Base-by-base conservation (phyloP, 139 green algal species). In the Dunaliella primolecta region DNA sequence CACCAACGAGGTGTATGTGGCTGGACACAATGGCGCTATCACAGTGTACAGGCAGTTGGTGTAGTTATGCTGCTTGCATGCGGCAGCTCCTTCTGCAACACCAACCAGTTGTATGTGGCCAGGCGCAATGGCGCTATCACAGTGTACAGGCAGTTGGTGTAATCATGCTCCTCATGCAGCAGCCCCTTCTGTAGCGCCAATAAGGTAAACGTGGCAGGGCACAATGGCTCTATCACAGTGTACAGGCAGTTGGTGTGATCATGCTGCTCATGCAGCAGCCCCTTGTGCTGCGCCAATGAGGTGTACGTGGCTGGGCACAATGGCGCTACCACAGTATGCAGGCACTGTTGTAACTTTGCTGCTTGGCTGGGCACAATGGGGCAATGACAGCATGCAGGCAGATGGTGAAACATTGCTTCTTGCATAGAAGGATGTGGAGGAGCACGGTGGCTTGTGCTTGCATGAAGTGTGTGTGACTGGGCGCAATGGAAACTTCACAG, bases 1-100 rank as follows among this genome's bases (percentile, higher is more conserved):
- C 55, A 89, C 86, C 0, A 70, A 15, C 0, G 86, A 89, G 86
- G 32, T 89, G 30, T 89, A 89, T 30, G 86, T 83, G 1, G 84
- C 84, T 0, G 38, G 35, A 0, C 1, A 36, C 36, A 74, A 75
- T 3, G 84, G 84, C 3, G 57, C 84, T 31, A 56, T 87, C n/a
- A 78, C 78, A 34, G 84, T 87, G 70, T 87, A 82, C 84, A 78
- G 84, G 20, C 78, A 84, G 71, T 46, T 34, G 1, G 83, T 75
- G 24, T 35, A 25, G 1, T 87, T 29, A 81, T 34, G 34, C 71
- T 31, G 29, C 3, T 33, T 64, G 72, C 72, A n/a, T n/a, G n/a
- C n/a, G n/a, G n/a, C n/a, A n/a, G n/a, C n/a, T n/a, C n/a, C n/a
- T n/a, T n/a, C 83, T 75, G 29, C 0, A 36, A 21, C 55, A 89